A percentile compares a stretch with the other conserved stretches of the same genome.
phyloP scores from a whole-genome alignment of 2,329 filamentous ascomycete species.

The Exophiala bonariae region DNA sequence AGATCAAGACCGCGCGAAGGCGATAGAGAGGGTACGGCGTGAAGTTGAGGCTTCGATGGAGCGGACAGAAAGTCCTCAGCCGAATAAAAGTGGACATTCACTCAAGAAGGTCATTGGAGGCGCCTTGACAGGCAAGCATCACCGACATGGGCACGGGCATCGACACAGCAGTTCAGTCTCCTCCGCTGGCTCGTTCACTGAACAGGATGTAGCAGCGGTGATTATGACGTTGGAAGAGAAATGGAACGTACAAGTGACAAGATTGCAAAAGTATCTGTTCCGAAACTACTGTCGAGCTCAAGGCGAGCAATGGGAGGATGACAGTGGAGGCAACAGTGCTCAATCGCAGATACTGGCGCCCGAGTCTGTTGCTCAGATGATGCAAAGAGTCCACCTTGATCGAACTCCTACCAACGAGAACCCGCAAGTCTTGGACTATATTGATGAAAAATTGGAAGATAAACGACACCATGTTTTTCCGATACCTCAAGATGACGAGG shows the following conservation, averaged over 20 bases:
- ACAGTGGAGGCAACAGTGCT: neutral
- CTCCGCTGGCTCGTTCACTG: constrained; percentile 26
- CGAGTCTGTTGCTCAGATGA: constrained; percentile 22
- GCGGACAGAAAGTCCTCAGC: constrained; percentile 36
- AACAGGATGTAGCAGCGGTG: constrained; percentile 42
- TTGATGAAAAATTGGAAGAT: constrained; percentile 24
- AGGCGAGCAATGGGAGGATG: constrained; percentile 31
- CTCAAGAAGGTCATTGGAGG: constrained; percentile 46
- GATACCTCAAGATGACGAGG: constrained; percentile 19
- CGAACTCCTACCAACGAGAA: constrained; percentile 16
- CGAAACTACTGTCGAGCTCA: constrained; percentile 46
- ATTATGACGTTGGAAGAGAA: constrained; percentile 43
- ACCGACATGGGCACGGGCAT: constrained; percentile 18
- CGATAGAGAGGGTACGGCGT: constrained; percentile 60
- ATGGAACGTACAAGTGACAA: constrained; percentile 46
- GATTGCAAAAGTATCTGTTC: constrained; percentile 45
- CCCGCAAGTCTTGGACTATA: constrained; percentile 11
- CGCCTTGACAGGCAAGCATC: constrained; percentile 35
- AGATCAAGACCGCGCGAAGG: constrained; percentile 60
- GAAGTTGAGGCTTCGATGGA: constrained; percentile 53
- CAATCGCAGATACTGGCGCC: neutral
- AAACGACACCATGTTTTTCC: constrained; percentile 15
- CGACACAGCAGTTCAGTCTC: constrained; percentile 21
- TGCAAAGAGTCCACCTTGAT: constrained; percentile 26
- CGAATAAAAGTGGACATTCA: constrained; percentile 35